Base-by-base conservation (phyloP, 2,329 filamentous ascomycete genomes). In the Periconia sp. region DNA sequence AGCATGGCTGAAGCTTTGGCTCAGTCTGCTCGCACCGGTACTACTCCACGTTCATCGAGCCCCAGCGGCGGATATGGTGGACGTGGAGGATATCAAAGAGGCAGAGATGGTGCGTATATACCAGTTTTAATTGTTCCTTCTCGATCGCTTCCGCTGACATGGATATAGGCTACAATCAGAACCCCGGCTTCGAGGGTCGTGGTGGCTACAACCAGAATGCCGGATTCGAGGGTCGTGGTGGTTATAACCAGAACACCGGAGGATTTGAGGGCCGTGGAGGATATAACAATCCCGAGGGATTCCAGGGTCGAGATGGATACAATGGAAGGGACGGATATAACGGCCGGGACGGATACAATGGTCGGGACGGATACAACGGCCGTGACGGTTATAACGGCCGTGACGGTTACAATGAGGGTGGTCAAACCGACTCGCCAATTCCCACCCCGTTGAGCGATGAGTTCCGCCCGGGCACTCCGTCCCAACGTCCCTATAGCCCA, bases 291-390 rank as follows among this genome's bases (percentile, higher is more conserved):
- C 42, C 57, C 33, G 58, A 56, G 9, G 59, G 55, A 9, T 54
- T 59, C 9, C 56, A 65, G 29, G 65, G 65, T 9, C 51, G 65
- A 16, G 65, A 57, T 40, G 64, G 64, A 0, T 67, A 65, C 44
- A 65, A 67, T 23, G 58, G 63, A 40, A 58, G 61, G 29, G 61
- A 59, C 12, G 64, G 64, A 15, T 53, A 68, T 35, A 63, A 65
- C 35, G 65, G 63, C 33, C 52, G 60, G 40, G 34, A 49, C 17
- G 51, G 49, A 3, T 46, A 63, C 11, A 52, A 56, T 23, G 65
- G 63, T 34, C 53, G 55, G 13, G 63, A 59, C 42, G 63, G 67
- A 22, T 68, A 68, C 50, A 67, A 66, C 30, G 55, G 56, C n/a
- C 46, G 59, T n/a, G 63, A 63, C 35, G 58, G 61, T 10, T 64